These are phyloP conservation scores for Salvia miltiorrhiza DNA, from an alignment of 257 asterid genomes.

Conservation along the genomic window DNA sequence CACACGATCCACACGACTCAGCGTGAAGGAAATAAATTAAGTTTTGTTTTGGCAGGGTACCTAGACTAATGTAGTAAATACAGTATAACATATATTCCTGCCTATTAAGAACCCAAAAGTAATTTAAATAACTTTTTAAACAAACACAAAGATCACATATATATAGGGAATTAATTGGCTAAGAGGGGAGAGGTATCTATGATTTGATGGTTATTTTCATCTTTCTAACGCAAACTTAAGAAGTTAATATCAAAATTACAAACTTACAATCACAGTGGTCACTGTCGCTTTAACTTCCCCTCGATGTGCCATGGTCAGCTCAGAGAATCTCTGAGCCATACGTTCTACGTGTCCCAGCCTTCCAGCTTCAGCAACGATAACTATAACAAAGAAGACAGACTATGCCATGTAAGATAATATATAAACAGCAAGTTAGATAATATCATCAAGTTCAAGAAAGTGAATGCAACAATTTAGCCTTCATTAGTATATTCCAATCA, in stretches of 20 bases:
- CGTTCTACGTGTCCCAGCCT: slow-evolving; percentile 61
- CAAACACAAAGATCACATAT: neutral
- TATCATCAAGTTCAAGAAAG: neutral
- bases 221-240: neutral
- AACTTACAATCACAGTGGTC: slow-evolving; percentile 85
- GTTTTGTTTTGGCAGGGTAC: neutral
- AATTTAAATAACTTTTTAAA: neutral
- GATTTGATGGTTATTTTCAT: neutral
- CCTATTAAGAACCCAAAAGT: neutral
- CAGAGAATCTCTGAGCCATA: slow-evolving; percentile 69
- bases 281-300: slow-evolving; percentile 86
- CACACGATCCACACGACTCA: neutral
- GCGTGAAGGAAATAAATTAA: neutral
- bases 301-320: slow-evolving; percentile 82
- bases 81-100: neutral
- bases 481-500: neutral
- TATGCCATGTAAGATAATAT: slow-evolving; percentile 1
- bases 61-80: neutral
- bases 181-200: neutral
- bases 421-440: neutral
- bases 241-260: neutral
- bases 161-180: neutral
- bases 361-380: slow-evolving; percentile 67
- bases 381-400: slow-evolving; percentile 36
- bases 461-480: neutral